Conservation (phyloP, 768 basidiomycete species). For the Termitomyces sp. region DNA sequence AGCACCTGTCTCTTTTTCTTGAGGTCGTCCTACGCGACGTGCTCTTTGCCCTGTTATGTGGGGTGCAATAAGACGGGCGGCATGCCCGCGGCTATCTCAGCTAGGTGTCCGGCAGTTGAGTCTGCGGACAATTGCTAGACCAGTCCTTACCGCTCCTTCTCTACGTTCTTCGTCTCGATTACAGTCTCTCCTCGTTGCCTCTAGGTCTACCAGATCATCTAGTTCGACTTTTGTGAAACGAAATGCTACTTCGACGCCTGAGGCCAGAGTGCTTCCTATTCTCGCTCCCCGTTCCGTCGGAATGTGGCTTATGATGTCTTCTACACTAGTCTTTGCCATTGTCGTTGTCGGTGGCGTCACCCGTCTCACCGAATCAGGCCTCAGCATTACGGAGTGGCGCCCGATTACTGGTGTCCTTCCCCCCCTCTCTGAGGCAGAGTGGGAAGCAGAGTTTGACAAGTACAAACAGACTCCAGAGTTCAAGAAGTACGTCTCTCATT, state of each 20-base stretch:
- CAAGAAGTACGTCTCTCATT: conserved; percentile 65
- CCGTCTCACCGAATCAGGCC: conserved; percentile 92
- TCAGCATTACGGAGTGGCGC: conserved; percentile 98
- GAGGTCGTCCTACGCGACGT: conserved; percentile 17
- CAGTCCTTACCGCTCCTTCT: conserved; percentile 2
- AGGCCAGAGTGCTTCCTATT: conserved; percentile 38
- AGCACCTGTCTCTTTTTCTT: background rate
- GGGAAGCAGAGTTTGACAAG: conserved; percentile 89
- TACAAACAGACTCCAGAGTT: conserved; percentile 95
- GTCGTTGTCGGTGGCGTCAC: conserved; percentile 96
- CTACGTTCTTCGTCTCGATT: background rate
- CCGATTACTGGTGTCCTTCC: conserved; percentile 89
- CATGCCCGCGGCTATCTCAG: conserved; percentile 8
- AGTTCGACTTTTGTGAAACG: conserved; percentile 1
- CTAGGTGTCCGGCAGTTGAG: background rate
- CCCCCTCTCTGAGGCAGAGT: conserved; percentile 71
- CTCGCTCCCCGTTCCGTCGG: conserved; percentile 71
- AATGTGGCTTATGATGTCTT: conserved; percentile 82
- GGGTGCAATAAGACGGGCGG: conserved; percentile 21
- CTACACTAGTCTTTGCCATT: conserved; percentile 85
- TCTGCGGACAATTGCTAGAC: background rate
- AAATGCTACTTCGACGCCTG: background rate
- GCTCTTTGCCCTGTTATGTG: conserved; percentile 11
- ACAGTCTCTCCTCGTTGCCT: conserved; percentile 10
- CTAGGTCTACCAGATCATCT: conserved; percentile 2